phyloP scores from a whole-genome alignment of 805 yeast genomes.

The Candida sithepensis region DNA sequence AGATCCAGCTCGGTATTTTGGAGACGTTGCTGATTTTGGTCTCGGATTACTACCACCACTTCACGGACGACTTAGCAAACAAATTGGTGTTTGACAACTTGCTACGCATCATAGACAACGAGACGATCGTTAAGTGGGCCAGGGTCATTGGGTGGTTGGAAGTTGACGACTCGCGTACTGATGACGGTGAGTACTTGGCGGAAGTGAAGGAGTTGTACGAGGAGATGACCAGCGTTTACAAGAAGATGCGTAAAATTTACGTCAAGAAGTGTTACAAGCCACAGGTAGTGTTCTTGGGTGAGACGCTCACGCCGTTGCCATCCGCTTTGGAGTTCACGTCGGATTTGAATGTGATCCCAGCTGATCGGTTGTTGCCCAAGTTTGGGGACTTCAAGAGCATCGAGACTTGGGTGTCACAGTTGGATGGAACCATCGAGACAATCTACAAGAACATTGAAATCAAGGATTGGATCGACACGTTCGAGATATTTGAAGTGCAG shows the following conservation, averaged over 20 bases:
- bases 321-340: slow-evolving; percentile 31
- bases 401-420: slow-evolving; percentile 55
- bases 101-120: slow-evolving; percentile 64
- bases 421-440: slow-evolving; percentile 60
- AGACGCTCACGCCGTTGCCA: not conserved
- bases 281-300: slow-evolving; percentile 36
- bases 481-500: slow-evolving; percentile 69
- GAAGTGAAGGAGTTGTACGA: slow-evolving; percentile 23
- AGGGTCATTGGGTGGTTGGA: slow-evolving; percentile 27
- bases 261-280: slow-evolving; percentile 73
- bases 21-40: slow-evolving; percentile 73
- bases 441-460: slow-evolving; percentile 54
- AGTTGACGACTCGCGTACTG: slow-evolving; percentile 13
- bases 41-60: slow-evolving; percentile 69
- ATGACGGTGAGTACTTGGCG: slow-evolving; percentile 7
- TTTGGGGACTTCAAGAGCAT: slow-evolving; percentile 43
- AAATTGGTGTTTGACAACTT: slow-evolving; percentile 60
- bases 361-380: slow-evolving; percentile 28
- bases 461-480: slow-evolving; percentile 76
- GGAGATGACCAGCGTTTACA: slow-evolving; percentile 43
- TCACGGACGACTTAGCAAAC: slow-evolving; percentile 62
- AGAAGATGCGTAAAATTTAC: slow-evolving; percentile 63
- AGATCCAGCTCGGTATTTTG: slow-evolving; percentile 76
- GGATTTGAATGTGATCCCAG: slow-evolving; percentile 37
- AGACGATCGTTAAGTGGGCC: slow-evolving; percentile 52